A percentile compares a stretch with the other conserved stretches of the same genome.
Conservation (phyloP, 768 basidiomycete genomes). For the Serendipita sp. region DNA sequence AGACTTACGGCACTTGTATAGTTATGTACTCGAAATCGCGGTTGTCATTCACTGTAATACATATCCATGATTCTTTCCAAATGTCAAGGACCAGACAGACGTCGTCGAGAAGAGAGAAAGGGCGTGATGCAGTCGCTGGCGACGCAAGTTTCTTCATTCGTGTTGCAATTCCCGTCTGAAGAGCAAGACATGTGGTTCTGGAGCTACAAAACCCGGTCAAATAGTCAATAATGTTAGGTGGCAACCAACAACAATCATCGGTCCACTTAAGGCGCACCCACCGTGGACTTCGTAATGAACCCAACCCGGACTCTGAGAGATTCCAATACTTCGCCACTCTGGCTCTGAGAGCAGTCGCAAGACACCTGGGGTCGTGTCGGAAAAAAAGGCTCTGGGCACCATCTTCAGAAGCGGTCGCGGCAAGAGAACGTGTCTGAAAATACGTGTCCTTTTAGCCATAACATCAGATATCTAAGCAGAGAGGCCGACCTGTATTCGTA, state of each 20-base stretch:
- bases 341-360: conserved; percentile 69
- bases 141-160: conserved; percentile 13
- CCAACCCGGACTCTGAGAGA: conserved; percentile 93
- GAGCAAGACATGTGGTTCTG: conserved; percentile 85
- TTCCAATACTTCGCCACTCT: conserved; percentile 95
- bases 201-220: conserved; percentile 33
- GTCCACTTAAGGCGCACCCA: conserved; percentile 22
- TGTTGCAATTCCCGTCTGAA: conserved; percentile 48
- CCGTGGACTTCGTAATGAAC: conserved; percentile 97
- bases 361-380: conserved; percentile 30
- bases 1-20: too few relatives aligned
- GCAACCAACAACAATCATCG: conserved; percentile 7
- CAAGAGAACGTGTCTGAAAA: conserved; percentile 76
- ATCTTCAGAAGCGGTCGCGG: conserved; percentile 90
- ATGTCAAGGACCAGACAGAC: background rate
- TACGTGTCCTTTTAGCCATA: background rate
- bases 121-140: background rate
- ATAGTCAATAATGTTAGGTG: conserved; percentile 1
- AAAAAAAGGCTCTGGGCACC: conserved; percentile 73
- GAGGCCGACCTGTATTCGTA: conserved; percentile 52
- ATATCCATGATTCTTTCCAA: background rate
- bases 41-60: background rate
- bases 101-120: background rate
- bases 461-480: background rate
- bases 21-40: too few relatives aligned